Evolutionary conservation across 192 early-diverging fungal species (phyloP).

Genomic region (Coemansia sp.): DNA sequence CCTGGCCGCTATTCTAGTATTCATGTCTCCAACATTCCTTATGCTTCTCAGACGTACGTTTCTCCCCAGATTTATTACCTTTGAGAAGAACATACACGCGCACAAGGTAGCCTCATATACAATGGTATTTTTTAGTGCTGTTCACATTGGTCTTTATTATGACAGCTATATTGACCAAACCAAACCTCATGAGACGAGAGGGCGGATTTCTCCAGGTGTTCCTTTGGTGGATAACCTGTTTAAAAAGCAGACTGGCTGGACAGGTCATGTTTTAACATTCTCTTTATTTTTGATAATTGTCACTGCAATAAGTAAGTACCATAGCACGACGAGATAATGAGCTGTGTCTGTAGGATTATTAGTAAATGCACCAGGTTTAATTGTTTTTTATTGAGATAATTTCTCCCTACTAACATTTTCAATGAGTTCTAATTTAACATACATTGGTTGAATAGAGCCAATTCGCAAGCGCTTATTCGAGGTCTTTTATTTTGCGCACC

Average conservation of each 20-base stretch:
- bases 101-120: conserved; percentile 73
- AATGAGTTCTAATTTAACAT: not conserved
- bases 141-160: conserved; percentile 60
- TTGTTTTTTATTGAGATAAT: not conserved
- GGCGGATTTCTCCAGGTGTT: conserved; percentile 13
- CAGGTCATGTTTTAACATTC: conserved; percentile 70
- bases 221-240: conserved; percentile 29
- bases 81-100: conserved; percentile 74
- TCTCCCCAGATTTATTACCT: conserved; percentile 61
- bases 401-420: not conserved
- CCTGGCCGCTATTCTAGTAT: conserved; percentile 72
- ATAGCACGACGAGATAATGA: not conserved
- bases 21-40: conserved; percentile 78
- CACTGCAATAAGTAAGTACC: conserved; percentile 56
- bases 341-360: not conserved
- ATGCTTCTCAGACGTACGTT: conserved; percentile 58
- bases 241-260: conserved; percentile 54
- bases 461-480: conserved; percentile 67
- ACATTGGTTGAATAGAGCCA: conserved; percentile 21
- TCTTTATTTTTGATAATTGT: conserved; percentile 60
- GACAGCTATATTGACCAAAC: conserved; percentile 20
- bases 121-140: conserved; percentile 62
- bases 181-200: conserved; percentile 14
- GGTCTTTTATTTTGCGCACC: conserved; percentile 78
- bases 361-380: not conserved